Base-by-base conservation (phyloP, 306 rosid species). In the Corylus avellana region DNA sequence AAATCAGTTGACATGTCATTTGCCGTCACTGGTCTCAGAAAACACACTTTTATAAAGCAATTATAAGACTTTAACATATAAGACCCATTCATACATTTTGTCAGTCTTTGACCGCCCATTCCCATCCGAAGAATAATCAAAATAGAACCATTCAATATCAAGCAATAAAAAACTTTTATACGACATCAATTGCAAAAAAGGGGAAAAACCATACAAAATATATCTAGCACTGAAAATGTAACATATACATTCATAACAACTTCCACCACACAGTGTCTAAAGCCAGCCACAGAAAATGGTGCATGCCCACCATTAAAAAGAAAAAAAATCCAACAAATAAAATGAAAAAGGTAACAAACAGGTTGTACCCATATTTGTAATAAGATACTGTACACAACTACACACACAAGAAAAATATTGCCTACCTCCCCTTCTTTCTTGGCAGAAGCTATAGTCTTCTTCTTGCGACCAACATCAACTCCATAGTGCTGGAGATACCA, bases 401-500 rank as follows among this genome's bases (percentile, higher is more conserved):
- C 50, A 39, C 20, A 46, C 8, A 67, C 58, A 14, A 1, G 70
- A 0, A 35, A 22, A 47, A 35, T 2, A n/a, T 9, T 11, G n/a
- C 25, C 42, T 81, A 89, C 93, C 91, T 89, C 91, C 9, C 83
- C 89, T 84, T 89, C 93, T 78, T 89, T 89, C 87, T 89, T 89
- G 62, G 85, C 70, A 59, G 76, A 46, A 73, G 79, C 82, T 4
- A 82, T 22, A 57, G 61, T 49, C 83, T 89, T 89, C 85, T 89
- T 89, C 89, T 87, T 89, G 85, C 89, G 89, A 5, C 92, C 92
- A 76, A 89, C 13, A 2, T 89, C 92, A 72, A 89, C 88, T 9
- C 91, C 92, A 57, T 89, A 89, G 78, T 89, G 91, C 69, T 87
- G 89, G 18, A 80, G 89, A 79, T 89, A 87, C 92, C 92, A 89